These are phyloP conservation scores for Russula lepida DNA, from an alignment of 768 basidiomycete species.

Conservation along the genomic window DNA sequence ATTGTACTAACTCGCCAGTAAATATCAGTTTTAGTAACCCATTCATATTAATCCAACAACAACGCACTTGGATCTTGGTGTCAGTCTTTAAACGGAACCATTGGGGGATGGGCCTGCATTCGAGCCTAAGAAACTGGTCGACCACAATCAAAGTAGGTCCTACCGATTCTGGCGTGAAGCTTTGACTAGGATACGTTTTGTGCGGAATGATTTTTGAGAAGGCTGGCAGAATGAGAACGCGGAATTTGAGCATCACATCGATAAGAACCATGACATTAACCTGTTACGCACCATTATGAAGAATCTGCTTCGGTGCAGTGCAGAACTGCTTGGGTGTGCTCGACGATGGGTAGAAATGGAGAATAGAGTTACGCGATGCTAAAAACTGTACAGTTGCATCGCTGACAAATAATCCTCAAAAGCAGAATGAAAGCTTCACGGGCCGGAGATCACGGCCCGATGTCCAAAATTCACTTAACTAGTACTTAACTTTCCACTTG, in stretches of 20 bases:
- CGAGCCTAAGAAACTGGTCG: not conserved
- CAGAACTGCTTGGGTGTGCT: not conserved
- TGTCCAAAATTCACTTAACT: slow-evolving; percentile 45
- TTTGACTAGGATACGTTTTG: slow-evolving; percentile 96
- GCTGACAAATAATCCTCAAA: not conserved
- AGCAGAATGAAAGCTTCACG: not conserved
- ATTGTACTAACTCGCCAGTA: slow-evolving; percentile 53
- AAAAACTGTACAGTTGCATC: slow-evolving; percentile 1
- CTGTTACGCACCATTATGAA: slow-evolving; percentile 3
- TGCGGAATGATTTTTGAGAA: slow-evolving; percentile 97
- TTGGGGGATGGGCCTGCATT: slow-evolving; percentile 84
- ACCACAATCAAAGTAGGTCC: not conserved
- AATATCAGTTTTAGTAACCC: not conserved
- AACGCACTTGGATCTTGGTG: slow-evolving; percentile 79
- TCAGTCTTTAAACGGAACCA: slow-evolving; percentile 99
- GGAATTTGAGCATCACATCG: not conserved
- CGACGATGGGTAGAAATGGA: not conserved
- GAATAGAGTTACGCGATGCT: not conserved
- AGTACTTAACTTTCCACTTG: slow-evolving; percentile 27
- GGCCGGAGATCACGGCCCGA: not conserved
- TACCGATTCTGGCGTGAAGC: slow-evolving; percentile 92
- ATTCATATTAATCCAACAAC: not conserved
- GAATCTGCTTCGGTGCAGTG: not conserved
- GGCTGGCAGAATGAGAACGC: slow-evolving; percentile 43
- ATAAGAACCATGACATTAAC: no score